These are phyloP conservation scores for Xylaria sp. DNA, from an alignment of 2,329 filamentous ascomycete genomes.

Conservation along the genomic window DNA sequence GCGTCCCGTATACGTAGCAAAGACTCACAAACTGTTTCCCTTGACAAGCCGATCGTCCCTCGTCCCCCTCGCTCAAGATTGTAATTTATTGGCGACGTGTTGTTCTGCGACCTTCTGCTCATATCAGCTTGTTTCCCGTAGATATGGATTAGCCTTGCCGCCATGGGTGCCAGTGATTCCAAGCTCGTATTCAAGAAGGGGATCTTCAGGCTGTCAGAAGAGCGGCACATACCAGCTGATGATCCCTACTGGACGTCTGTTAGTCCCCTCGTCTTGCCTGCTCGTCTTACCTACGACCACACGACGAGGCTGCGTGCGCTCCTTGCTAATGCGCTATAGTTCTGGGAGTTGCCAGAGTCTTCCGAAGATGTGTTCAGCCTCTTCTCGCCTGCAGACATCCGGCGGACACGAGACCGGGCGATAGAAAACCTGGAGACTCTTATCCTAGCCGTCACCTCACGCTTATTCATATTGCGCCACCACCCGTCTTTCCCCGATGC, in stretches of 20 bases:
- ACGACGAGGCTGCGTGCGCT: slow-evolving; percentile 20
- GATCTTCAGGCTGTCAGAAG: slow-evolving; percentile 95
- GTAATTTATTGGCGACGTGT: not conserved
- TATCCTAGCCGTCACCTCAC: slow-evolving; percentile 82
- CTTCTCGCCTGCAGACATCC: slow-evolving; percentile 88
- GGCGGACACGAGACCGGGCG: slow-evolving; percentile 84
- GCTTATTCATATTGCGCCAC: slow-evolving; percentile 82
- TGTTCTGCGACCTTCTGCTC: not conserved
- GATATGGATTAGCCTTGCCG: slow-evolving; percentile 46
- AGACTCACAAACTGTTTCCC: not conserved
- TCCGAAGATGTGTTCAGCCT: slow-evolving; percentile 96
- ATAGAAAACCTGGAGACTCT: slow-evolving; percentile 91
- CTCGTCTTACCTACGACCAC: slow-evolving; percentile 10
- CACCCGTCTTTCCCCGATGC: slow-evolving; percentile 91
- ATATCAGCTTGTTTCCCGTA: slow-evolving; percentile 27
- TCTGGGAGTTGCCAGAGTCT: slow-evolving; percentile 97
- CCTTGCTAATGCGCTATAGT: slow-evolving; percentile 62
- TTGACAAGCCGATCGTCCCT: not conserved
- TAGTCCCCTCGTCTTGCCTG: slow-evolving; percentile 50
- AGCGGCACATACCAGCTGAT: slow-evolving; percentile 84
- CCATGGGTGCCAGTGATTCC: slow-evolving; percentile 97
- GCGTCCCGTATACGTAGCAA: slow-evolving; percentile 2
- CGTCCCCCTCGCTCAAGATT: not conserved
- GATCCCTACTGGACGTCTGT: slow-evolving; percentile 95
- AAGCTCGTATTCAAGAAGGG: slow-evolving; percentile 99